Evolutionary conservation across 2,329 filamentous ascomycete species (phyloP).

Genomic region (Rosellinia necatrix): DNA sequence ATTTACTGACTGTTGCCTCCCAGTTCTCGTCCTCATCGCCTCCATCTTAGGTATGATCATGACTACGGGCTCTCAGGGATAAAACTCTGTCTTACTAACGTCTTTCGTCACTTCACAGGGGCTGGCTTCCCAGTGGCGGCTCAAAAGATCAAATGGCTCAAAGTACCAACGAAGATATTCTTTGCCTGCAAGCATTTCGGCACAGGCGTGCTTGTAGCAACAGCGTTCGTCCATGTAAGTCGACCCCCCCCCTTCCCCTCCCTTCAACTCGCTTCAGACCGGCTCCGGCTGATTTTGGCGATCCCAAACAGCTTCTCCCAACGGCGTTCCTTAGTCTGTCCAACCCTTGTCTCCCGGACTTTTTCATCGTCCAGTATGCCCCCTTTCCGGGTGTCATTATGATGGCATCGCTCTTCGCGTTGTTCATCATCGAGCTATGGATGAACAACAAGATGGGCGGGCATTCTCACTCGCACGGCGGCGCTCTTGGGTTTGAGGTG

Average conservation of each 20-base stretch:
- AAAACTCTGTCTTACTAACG: conserved; percentile 25
- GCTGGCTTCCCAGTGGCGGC: conserved; percentile 58
- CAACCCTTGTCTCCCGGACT: conserved; percentile 60
- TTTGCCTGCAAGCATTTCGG: conserved; percentile 70
- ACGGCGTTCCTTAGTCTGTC: conserved; percentile 60
- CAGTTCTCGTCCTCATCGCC: conserved; percentile 48
- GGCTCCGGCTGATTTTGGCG: background rate
- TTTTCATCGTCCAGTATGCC: conserved; percentile 64
- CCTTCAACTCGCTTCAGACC: too few relatives aligned
- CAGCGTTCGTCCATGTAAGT: conserved; percentile 70
- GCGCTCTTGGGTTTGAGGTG: conserved; percentile 52
- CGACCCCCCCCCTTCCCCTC: background rate
- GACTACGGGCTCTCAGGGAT: too few relatives aligned
- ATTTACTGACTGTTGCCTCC: too few relatives aligned
- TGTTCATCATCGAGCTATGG: conserved; percentile 68
- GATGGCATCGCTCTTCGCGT: conserved; percentile 63
- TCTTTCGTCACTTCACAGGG: conserved; percentile 36
- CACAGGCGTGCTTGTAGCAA: conserved; percentile 73
- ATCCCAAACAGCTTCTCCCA: conserved; percentile 54
- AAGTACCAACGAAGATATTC: conserved; percentile 60
- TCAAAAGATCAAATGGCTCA: conserved; percentile 62
- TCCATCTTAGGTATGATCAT: conserved; percentile 45
- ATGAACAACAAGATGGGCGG: conserved; percentile 63
- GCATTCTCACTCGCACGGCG: conserved; percentile 63
- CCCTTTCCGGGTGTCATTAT: conserved; percentile 68